Evolutionary conservation across 2,329 filamentous ascomycete genomes (phyloP), one percentile per base, ranked within the genome.

Genomic region (Alternaria panax): DNA sequence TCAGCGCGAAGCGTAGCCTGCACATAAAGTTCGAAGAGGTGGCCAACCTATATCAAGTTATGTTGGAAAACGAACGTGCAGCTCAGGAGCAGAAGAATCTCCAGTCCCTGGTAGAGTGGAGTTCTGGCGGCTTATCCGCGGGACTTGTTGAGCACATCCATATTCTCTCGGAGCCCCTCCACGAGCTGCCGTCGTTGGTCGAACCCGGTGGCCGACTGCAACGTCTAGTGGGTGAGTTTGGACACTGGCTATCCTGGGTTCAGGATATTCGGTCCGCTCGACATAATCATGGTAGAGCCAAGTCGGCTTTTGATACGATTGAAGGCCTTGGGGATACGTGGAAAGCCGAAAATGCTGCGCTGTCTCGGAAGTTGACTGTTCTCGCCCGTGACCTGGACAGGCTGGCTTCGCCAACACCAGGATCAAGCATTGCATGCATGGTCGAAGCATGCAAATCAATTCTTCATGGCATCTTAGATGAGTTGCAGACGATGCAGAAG

Each of bases 81-180:
- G 70, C 63, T 7, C 72, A 75, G 50, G 75, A 78, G 52, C 74
- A 77, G 48, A 72, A 72, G 51, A 80, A 80, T 43, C 40, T 79
- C 4, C 63, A 67, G 28, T 75, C 75, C 14, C 57, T 80, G 7
- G 64, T 73, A 18, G 73, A 76, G 43, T 80, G 77, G 76, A 72
- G 66, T 20, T 64, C 65, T 32, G 65, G 65, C 16, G 68, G 62
- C 25, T 65, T 68, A 32, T 66, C 68, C 4, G 68, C 66, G 12
- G 70, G 68, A 7, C 63, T 80, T 1, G 68, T 71, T 14, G 72
- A 77, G 53, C 68, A 78, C 48, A 72, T 80, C 7, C 75, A 77
- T 47, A 57, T 72, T 8, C 69, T 80, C 4, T 78, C 74, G 0
- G 71, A 66, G 5, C 72, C 78, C 2, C 65, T 80, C 2, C 70